A percentile compares a stretch with the other conserved stretches of the same genome.
These are phyloP conservation scores for Sambucus nigra DNA, from an alignment of 129 eudicot genomes.

Conservation along the genomic window DNA sequence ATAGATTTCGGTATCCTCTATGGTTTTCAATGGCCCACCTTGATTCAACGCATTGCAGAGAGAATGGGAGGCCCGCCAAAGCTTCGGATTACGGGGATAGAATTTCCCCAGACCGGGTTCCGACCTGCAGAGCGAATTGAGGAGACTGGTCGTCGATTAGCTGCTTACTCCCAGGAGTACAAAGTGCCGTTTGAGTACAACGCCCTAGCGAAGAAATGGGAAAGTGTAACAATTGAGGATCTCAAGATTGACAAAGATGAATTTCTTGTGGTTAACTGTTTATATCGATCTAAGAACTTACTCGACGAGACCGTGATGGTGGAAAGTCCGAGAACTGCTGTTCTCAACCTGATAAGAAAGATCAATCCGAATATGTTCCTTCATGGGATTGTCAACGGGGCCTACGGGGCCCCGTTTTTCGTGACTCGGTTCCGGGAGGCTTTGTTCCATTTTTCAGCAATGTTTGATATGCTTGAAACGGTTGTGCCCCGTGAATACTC, in stretches of 20 bases:
- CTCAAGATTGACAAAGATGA: constrained; percentile 50
- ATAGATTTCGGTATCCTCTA: constrained; percentile 88
- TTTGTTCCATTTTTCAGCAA: constrained; percentile 66
- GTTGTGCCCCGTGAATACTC: constrained; percentile 49
- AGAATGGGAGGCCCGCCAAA: constrained; percentile 54
- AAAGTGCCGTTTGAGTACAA: constrained; percentile 59
- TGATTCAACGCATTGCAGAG: constrained; percentile 47
- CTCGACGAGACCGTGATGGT: constrained; percentile 68
- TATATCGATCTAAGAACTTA: constrained; percentile 54
- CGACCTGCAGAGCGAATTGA: constrained; percentile 69
- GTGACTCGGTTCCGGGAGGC: constrained; percentile 80
- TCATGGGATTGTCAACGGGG: constrained; percentile 68
- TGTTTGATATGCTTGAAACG: constrained; percentile 75
- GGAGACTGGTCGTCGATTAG: constrained; percentile 66
- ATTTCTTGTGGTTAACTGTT: constrained; percentile 51
- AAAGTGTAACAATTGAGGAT: constrained; percentile 51
- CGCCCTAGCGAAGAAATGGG: constrained; percentile 76
- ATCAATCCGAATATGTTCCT: constrained; percentile 58
- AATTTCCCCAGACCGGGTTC: constrained; percentile 89
- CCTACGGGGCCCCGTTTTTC: constrained; percentile 77
- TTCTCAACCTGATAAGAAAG: constrained; percentile 46
- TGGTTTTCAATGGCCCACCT: constrained; percentile 91
- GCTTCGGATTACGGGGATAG: constrained; percentile 76
- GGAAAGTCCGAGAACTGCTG: constrained; percentile 48
- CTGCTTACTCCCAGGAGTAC: constrained; percentile 40